Percentiles rank a stretch among this genome's conserved stretches.
phyloP scores from a whole-genome alignment of 371 early-diverging fungal species.

The Syncephalastrum monosporum region DNA sequence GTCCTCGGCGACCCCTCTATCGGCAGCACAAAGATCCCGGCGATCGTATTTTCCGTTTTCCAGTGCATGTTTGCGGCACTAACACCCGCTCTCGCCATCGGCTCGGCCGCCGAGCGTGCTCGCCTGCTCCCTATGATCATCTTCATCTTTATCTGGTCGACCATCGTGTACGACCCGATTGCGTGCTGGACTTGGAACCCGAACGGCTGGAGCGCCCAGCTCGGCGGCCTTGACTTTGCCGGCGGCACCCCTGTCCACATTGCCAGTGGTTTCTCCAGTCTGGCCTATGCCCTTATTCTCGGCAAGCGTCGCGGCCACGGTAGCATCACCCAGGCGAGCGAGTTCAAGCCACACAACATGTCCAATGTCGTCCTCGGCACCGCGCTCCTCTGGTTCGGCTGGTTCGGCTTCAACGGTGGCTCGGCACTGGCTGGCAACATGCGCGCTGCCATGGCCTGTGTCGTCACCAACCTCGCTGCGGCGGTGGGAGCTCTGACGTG shows the following conservation, averaged over 20 bases:
- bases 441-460: slow-evolving; percentile 83
- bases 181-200: slow-evolving; percentile 94
- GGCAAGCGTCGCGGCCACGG: slow-evolving; percentile 79
- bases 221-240: slow-evolving; percentile 82
- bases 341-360: slow-evolving; percentile 87
- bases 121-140: slow-evolving; percentile 83
- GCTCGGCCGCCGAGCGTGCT: slow-evolving; percentile 87
- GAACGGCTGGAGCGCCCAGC: slow-evolving; percentile 76
- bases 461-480: slow-evolving; percentile 85
- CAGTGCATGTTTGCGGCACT: slow-evolving; percentile 86
- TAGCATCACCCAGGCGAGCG: slow-evolving; percentile 36
- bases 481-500: slow-evolving; percentile 83
- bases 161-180: slow-evolving; percentile 83
- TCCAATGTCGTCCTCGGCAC: slow-evolving; percentile 87
- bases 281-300: slow-evolving; percentile 81
- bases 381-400: slow-evolving; percentile 88
- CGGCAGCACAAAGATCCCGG: slow-evolving; percentile 62
- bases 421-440: slow-evolving; percentile 79
- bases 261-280: slow-evolving; percentile 84
- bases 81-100: slow-evolving; percentile 90
- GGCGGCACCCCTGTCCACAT: slow-evolving; percentile 94
- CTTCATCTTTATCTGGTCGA: slow-evolving; percentile 92
- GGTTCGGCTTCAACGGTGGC: slow-evolving; percentile 86
- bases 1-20: slow-evolving; percentile 57
- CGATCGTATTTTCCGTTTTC: slow-evolving; percentile 55